Evolutionary conservation across 768 basidiomycete species (phyloP).

Genomic region (Russula sp.): DNA sequence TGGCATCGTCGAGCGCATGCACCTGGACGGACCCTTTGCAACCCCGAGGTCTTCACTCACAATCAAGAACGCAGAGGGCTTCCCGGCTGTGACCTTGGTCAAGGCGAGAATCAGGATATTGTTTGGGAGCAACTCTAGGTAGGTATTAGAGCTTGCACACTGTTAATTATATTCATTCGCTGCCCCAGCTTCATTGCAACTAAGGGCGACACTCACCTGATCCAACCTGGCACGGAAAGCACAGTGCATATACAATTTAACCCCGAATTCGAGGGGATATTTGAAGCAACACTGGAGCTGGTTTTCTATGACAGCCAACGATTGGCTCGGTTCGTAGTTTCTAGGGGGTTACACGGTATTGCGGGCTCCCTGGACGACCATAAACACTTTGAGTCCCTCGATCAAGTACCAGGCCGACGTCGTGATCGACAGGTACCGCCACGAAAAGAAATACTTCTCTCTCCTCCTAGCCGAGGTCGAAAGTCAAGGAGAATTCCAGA

Average conservation of each 20-base stretch:
- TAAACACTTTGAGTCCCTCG: not conserved
- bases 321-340: not conserved
- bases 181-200: conserved; percentile 3
- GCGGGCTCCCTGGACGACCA: conserved; percentile 13
- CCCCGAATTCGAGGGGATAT: conserved; percentile 14
- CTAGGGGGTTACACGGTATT: conserved; percentile 4
- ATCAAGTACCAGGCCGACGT: not conserved
- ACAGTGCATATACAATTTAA: conserved; percentile 7
- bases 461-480: not conserved
- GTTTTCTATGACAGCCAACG: conserved; percentile 6
- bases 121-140: conserved; percentile 8
- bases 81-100: conserved; percentile 15
- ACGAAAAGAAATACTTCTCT: not conserved
- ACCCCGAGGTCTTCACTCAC: conserved; percentile 14
- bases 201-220: not conserved
- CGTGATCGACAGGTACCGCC: not conserved
- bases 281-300: conserved; percentile 9
- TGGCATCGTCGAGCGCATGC: conserved; percentile 39
- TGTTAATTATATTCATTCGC: not conserved
- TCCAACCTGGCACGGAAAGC: conserved; percentile 5
- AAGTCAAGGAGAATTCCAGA: conserved; percentile 5
- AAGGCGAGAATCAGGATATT: conserved; percentile 5
- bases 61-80: conserved; percentile 14
- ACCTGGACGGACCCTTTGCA: conserved; percentile 25
- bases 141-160: not conserved